phyloP scores from a whole-genome alignment of 495 filamentous ascomycete species.

The Cetradonia linearis region DNA sequence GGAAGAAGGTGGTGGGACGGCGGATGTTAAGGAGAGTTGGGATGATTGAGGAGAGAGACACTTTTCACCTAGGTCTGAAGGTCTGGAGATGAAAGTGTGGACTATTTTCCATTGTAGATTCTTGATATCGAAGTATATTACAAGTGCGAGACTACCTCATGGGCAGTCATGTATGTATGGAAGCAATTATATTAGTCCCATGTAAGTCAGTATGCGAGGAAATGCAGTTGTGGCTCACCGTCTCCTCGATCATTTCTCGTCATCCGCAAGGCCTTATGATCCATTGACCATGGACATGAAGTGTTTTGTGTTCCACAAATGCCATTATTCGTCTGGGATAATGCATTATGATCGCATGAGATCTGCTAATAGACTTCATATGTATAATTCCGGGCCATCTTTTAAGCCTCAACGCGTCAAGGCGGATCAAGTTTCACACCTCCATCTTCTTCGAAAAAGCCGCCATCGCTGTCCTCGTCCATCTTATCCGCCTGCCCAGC shows the following conservation, averaged over 20 bases:
- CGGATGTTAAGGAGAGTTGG: slow-evolving; percentile 16
- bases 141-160: no score
- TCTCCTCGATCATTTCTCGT: neutral
- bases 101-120: neutral
- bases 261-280: neutral
- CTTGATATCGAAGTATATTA: no score
- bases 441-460: slow-evolving; percentile 40
- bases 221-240: no score
- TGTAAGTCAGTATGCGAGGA: no score
- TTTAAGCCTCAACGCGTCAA: neutral
- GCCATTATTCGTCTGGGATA: neutral
- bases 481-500: slow-evolving; percentile 23
- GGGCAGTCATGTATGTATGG: no score
- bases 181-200: no score
- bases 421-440: neutral
- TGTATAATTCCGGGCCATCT: neutral
- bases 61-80: neutral
- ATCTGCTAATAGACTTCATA: neutral
- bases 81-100: neutral
- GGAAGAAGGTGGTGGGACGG: neutral
- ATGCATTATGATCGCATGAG: neutral
- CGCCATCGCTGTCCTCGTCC: slow-evolving; percentile 46
- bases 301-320: neutral
- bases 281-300: neutral
- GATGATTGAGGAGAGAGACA: slow-evolving; percentile 9